Base-by-base conservation (phyloP, 768 basidiomycete species). In the Lentinula aciculospora region DNA sequence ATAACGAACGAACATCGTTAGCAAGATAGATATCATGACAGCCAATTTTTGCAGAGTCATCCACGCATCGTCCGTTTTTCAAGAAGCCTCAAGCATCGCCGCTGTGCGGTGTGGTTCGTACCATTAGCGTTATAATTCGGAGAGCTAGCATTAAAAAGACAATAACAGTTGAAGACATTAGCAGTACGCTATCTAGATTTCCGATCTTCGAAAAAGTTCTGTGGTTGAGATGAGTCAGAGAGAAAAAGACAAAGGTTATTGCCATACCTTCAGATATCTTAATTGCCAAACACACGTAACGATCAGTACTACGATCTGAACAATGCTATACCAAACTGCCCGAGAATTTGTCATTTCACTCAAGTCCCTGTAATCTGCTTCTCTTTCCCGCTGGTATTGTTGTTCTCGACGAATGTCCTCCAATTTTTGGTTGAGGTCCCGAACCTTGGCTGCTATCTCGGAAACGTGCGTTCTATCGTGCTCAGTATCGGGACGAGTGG, bases 371-470 rank as follows among this genome's bases (percentile, higher is more conserved):
- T 89, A 99, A 64, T 91, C 88, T 10, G 90, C 79, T 72, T 99
- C 97, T 62, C 97, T 78, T 74, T 99, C 96, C 42, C 97, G 81
- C 76, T 98, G 96, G 68, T 98, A 99, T 72, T 95, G 92, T 74
- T 99, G 97, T 72, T 98, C 97, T 25, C 94, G 79, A 46, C 93
- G 81, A 56, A 98, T 89, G 65, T 96, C 94, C 70, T 91, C 92
- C 49, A 99, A 78, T 71, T 94, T 96, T 66, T 85, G 81, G 73
- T 98, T 99, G 60, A 99, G 77, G 66, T 98, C 97, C 27, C 92
- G 86, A 56, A 99, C 79, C 71, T 92, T 93, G 48, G 80, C 67
- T 0, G 92, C 88, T 34, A 95, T 75, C 64, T 90, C 86, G 3
- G 86, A 88, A 27, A 95, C 84, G 69, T 95, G 94, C 9, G 81